These are phyloP conservation scores for Luffa acutangula DNA, from an alignment of 306 rosid genomes.

Conservation along the genomic window DNA sequence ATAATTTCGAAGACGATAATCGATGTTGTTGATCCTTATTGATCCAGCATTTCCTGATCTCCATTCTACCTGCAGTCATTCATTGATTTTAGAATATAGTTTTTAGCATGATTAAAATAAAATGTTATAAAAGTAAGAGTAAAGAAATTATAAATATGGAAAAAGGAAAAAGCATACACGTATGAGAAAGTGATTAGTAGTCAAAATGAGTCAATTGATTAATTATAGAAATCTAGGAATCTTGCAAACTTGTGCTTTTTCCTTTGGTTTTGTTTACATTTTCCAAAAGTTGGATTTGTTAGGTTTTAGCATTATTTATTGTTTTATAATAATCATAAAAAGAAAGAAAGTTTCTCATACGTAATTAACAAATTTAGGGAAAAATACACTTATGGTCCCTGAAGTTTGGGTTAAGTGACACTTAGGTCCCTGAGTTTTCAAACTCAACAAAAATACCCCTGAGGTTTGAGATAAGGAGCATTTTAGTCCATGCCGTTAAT, in stretches of 20 bases:
- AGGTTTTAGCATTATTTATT: not conserved
- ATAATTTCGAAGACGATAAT: conserved; percentile 15
- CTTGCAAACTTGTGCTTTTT: not conserved
- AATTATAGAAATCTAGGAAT: not conserved
- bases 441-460: too few relatives aligned
- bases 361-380: not conserved
- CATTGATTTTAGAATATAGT: not conserved
- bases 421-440: too few relatives aligned
- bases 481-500: too few relatives aligned
- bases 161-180: not conserved
- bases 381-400: too few relatives aligned
- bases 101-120: not conserved
- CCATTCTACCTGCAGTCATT: conserved; percentile 25
- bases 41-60: conserved; percentile 22
- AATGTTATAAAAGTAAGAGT: not conserved
- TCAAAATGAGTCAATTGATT: not conserved
- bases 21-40: conserved; percentile 13
- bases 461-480: too few relatives aligned
- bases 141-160: not conserved
- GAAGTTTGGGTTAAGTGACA: too few relatives aligned
- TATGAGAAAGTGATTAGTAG: not conserved
- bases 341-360: not conserved
- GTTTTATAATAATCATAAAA: not conserved
- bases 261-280: too few relatives aligned
- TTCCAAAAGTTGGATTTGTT: not conserved